Evolutionary conservation across 306 rosid genomes (phyloP).

Genomic region (Sicyos edulis): DNA sequence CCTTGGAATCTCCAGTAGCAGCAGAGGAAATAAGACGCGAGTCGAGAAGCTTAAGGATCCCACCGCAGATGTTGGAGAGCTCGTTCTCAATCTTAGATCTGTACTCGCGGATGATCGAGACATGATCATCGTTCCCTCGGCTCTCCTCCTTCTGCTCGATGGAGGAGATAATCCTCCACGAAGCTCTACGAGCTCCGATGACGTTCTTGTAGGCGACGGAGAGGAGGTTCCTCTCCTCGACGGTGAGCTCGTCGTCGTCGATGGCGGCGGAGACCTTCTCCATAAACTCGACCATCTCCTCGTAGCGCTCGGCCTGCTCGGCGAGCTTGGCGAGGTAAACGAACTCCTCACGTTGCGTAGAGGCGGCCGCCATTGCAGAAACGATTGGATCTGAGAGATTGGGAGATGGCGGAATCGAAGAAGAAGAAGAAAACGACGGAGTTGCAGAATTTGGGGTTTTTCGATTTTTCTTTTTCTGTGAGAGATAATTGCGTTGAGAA

Average conservation of each 20-base stretch:
- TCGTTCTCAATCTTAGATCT: slow-evolving; percentile 93
- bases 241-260: slow-evolving; percentile 82
- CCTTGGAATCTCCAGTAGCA: slow-evolving; percentile 86
- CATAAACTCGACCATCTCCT: slow-evolving; percentile 99
- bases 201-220: slow-evolving; percentile 97
- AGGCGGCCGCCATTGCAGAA: slow-evolving; percentile 55
- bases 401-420: slow-evolving; percentile 12
- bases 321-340: slow-evolving; percentile 99
- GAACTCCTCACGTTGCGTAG: slow-evolving; percentile 82
- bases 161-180: slow-evolving; percentile 95
- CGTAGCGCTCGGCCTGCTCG: slow-evolving; percentile 98
- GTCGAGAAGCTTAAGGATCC: slow-evolving; percentile 91
- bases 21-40: slow-evolving; percentile 92
- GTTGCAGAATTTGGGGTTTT: not conserved
- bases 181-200: slow-evolving; percentile 85
- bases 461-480: not conserved
- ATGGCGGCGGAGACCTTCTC: slow-evolving; percentile 88
- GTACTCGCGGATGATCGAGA: slow-evolving; percentile 75
- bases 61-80: slow-evolving; percentile 89
- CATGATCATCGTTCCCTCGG: slow-evolving; percentile 98
- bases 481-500: slow-evolving; percentile 20
- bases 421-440: not conserved
- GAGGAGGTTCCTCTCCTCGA: slow-evolving; percentile 90
- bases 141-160: slow-evolving; percentile 99
- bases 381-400: slow-evolving; percentile 18